Percentiles rank a stretch among this genome's conserved stretches.
Conservation (phyloP, 83 land plant species). For the Thuja plicata region DNA sequence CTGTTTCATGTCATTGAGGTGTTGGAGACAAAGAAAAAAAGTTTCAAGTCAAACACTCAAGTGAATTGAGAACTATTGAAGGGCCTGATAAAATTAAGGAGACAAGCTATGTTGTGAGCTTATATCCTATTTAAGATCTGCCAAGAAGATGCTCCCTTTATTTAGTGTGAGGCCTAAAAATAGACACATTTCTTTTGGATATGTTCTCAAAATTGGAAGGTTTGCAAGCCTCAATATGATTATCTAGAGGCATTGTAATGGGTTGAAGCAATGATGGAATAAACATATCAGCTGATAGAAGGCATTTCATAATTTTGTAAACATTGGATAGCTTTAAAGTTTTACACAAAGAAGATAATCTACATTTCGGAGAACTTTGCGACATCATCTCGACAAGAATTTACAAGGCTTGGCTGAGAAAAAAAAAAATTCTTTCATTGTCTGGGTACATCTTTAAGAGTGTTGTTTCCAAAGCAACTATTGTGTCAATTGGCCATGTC, state of each 20-base stretch:
- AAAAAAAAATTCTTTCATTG: slow-evolving; percentile 15
- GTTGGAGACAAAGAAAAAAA: no score
- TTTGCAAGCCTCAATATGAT: slow-evolving; percentile 13
- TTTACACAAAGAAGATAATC: slow-evolving; percentile 17
- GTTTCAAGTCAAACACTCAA: no score
- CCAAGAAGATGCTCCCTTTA: no score
- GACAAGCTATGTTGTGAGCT: no score
- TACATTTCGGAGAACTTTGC: slow-evolving; percentile 19
- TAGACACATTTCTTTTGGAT: neutral
- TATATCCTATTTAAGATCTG: no score
- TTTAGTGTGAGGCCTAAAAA: no score
- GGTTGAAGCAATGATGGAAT: slow-evolving; percentile 25
- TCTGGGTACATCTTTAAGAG: slow-evolving; percentile 23
- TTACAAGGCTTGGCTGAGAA: slow-evolving; percentile 14
- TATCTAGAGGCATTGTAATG: slow-evolving; percentile 6
- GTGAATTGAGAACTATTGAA: no score
- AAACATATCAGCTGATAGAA: slow-evolving; percentile 2
- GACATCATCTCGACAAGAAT: slow-evolving; percentile 20
- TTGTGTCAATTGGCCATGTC: slow-evolving; percentile 17
- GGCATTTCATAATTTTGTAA: slow-evolving; percentile 20
- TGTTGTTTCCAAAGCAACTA: slow-evolving; percentile 23
- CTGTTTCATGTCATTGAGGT: no score
- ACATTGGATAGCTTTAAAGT: slow-evolving; percentile 19
- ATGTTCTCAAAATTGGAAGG: slow-evolving; percentile 15
- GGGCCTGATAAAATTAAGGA: no score